Percentiles rank a stretch among this genome's conserved stretches.
These are phyloP conservation scores for Actinidia polygama DNA, from an alignment of 179 eudicot genomes.

Conservation along the genomic window DNA sequence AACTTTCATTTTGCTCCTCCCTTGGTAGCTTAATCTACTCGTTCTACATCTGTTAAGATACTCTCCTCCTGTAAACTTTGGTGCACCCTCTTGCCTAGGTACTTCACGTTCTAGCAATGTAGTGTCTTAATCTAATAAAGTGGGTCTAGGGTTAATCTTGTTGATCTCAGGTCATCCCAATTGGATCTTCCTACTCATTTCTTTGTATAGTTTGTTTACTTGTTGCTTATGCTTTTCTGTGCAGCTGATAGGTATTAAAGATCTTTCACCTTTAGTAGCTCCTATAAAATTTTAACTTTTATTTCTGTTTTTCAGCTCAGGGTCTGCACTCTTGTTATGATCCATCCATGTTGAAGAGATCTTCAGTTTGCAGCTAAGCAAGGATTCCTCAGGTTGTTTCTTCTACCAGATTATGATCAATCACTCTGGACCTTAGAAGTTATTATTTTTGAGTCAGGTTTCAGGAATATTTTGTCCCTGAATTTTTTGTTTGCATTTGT, in stretches of 20 bases:
- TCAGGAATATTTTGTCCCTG: not conserved
- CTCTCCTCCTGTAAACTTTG: not conserved
- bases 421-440: not conserved
- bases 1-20: too few relatives aligned
- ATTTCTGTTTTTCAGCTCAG: not conserved
- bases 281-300: too few relatives aligned
- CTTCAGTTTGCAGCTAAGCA: slow-evolving; percentile 3
- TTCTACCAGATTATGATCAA: not conserved
- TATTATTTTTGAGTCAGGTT: not conserved
- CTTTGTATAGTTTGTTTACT: not conserved
- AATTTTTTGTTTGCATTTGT: not conserved
- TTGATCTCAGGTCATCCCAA: slow-evolving; percentile 6
- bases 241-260: too few relatives aligned
- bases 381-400: not conserved
- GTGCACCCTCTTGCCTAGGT: not conserved
- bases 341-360: not conserved
- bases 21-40: too few relatives aligned
- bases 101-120: not conserved
- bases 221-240: too few relatives aligned
- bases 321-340: not conserved
- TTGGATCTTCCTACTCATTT: slow-evolving; percentile 3
- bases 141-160: not conserved
- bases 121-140: not conserved
- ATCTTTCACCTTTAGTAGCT: too few relatives aligned
- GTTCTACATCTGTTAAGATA: not conserved